Conservation (phyloP, 306 rosid genomes). For the Lagenaria siceraria region DNA sequence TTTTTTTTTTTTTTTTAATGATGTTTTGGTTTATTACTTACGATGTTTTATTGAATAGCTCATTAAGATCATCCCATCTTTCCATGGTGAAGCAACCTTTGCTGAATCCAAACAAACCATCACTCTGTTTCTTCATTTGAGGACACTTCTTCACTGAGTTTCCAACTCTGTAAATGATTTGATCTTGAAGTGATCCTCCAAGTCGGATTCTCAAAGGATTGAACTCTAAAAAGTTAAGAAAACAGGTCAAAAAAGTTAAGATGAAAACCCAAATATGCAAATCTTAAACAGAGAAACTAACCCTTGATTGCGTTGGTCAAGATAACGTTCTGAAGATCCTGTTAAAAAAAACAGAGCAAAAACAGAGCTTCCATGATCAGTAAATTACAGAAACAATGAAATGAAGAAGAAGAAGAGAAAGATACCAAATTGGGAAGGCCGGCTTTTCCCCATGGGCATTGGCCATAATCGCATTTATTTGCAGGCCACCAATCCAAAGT, state of each 20-base stretch:
- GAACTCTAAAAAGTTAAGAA: constrained; percentile 3
- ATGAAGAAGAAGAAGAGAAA: not conserved
- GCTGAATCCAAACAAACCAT: constrained; percentile 42
- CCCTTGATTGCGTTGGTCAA: constrained; percentile 43
- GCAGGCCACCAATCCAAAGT: constrained; percentile 71
- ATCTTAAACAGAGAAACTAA: not conserved
- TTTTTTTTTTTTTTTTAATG: not conserved
- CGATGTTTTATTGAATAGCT: constrained; percentile 23
- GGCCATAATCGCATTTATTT: constrained; percentile 38
- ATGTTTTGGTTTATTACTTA: not conserved
- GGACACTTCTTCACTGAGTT: constrained; percentile 11
- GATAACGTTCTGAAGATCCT: constrained; percentile 43
- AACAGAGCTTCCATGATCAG: not conserved
- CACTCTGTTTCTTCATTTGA: not conserved
- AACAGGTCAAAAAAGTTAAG: not conserved
- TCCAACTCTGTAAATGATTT: constrained; percentile 38
- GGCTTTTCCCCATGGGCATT: constrained; percentile 45
- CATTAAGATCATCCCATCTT: constrained; percentile 41
- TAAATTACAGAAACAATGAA: not conserved
- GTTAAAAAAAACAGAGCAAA: not conserved
- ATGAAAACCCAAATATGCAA: not conserved
- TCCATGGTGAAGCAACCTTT: constrained; percentile 27
- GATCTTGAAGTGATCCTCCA: constrained; percentile 67
- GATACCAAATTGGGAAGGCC: constrained; percentile 38
- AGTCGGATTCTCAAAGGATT: constrained; percentile 41